Conservation (phyloP, 768 basidiomycete genomes). For the Rubroboletus satanas region DNA sequence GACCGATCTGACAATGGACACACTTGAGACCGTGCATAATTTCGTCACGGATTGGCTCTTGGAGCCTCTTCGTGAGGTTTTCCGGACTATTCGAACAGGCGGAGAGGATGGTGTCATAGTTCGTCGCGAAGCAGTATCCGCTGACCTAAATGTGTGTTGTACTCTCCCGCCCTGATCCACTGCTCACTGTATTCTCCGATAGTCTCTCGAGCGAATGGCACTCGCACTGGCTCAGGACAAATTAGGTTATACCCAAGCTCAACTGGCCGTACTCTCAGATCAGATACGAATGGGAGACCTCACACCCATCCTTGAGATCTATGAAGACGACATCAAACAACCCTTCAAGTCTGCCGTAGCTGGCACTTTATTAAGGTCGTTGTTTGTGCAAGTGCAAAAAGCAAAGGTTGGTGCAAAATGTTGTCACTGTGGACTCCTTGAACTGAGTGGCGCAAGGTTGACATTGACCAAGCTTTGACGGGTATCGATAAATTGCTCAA, state of each 20-base stretch:
- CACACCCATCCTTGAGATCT: slow-evolving; percentile 79
- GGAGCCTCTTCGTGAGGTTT: slow-evolving; percentile 77
- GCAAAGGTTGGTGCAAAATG: slow-evolving; percentile 59
- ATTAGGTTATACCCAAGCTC: slow-evolving; percentile 56
- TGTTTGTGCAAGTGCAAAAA: slow-evolving; percentile 94
- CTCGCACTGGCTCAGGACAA: slow-evolving; percentile 80
- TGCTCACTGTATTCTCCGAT: neutral
- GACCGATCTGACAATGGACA: slow-evolving; percentile 52
- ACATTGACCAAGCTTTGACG: slow-evolving; percentile 82
- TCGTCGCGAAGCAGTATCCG: slow-evolving; percentile 73
- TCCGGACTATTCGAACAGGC: slow-evolving; percentile 79
- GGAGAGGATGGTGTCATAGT: slow-evolving; percentile 75
- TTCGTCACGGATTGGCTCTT: slow-evolving; percentile 84
- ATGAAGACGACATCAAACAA: slow-evolving; percentile 89
- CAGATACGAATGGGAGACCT: slow-evolving; percentile 79
- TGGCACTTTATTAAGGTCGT: slow-evolving; percentile 77
- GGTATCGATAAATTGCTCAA: slow-evolving; percentile 93
- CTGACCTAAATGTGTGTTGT: slow-evolving; percentile 72
- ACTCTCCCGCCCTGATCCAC: neutral
- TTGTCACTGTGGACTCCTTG: neutral
- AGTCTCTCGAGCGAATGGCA: slow-evolving; percentile 94
- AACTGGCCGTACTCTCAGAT: slow-evolving; percentile 61
- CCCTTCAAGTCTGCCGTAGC: slow-evolving; percentile 77
- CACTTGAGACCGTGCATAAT: slow-evolving; percentile 59
- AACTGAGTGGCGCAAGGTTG: slow-evolving; percentile 52